phyloP scores from a whole-genome alignment of 495 filamentous ascomycete species.

The Chlorociboria aeruginascens region DNA sequence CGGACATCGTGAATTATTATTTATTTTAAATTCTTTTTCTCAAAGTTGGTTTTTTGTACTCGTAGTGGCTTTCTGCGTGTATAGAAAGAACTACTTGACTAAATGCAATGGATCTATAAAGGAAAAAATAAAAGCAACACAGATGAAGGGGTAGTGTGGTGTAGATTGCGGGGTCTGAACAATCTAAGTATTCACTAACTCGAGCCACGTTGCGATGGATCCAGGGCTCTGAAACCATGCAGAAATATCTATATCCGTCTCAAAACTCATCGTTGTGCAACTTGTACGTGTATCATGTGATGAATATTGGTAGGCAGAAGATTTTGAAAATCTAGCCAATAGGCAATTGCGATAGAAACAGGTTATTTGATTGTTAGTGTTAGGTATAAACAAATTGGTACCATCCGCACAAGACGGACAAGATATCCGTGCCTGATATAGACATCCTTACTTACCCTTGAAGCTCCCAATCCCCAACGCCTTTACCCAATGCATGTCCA shows the following conservation, averaged over 20 bases:
- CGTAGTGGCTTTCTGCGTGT: too few relatives aligned
- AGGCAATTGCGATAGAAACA: background rate
- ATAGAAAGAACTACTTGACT: too few relatives aligned
- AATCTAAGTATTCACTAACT: background rate
- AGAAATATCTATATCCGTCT: background rate
- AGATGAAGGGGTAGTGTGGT: too few relatives aligned
- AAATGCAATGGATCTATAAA: too few relatives aligned
- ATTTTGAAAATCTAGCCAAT: too few relatives aligned
- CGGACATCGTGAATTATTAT: slow-evolving; percentile 1
- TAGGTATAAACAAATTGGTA: slow-evolving; percentile 11
- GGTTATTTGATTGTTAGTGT: background rate
- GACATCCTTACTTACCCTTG: background rate
- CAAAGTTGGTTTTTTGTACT: too few relatives aligned
- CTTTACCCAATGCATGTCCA: background rate
- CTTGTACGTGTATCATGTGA: background rate
- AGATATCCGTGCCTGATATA: background rate
- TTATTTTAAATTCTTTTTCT: too few relatives aligned
- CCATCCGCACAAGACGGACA: background rate
- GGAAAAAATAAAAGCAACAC: too few relatives aligned
- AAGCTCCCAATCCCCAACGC: background rate
- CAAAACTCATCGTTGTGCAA: background rate
- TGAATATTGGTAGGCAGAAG: background rate
- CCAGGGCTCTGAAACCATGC: background rate
- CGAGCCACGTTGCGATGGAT: slow-evolving; percentile 1
- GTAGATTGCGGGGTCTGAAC: too few relatives aligned